phyloP scores from a whole-genome alignment of 2,329 filamentous ascomycete species.

The Sphaerostilbella broomeana region DNA sequence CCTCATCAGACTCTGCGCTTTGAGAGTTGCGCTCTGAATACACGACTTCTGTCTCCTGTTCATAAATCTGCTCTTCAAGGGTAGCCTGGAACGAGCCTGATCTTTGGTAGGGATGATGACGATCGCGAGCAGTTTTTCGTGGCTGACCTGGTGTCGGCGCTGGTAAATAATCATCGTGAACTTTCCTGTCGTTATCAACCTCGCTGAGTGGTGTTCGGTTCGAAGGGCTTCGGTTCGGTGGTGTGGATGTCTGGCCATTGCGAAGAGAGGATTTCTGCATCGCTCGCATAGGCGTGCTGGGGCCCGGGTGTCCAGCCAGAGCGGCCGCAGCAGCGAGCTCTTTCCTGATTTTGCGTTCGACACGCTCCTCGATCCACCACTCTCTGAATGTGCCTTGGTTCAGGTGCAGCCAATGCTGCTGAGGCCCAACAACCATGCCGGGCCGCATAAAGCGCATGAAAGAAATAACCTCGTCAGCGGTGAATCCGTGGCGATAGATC shows the following conservation, averaged over 20 bases:
- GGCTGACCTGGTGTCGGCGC: conserved; percentile 94
- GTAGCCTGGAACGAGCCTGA: conserved; percentile 40
- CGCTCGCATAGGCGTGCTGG: conserved; percentile 55
- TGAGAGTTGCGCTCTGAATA: conserved; percentile 56
- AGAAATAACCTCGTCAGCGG: conserved; percentile 92
- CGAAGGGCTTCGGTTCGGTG: conserved; percentile 70
- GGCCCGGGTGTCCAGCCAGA: conserved; percentile 30
- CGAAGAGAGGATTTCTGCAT: conserved; percentile 54
- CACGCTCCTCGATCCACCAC: conserved; percentile 91
- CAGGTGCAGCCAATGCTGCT: conserved; percentile 97
- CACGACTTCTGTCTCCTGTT: conserved; percentile 54
- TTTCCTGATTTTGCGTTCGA: conserved; percentile 60
- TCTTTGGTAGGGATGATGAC: conserved; percentile 66
- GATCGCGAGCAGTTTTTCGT: conserved; percentile 77
- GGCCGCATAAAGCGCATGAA: conserved; percentile 99
- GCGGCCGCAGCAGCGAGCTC: conserved; percentile 45
- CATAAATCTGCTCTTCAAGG: conserved; percentile 44
- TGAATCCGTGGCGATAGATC: conserved; percentile 96
- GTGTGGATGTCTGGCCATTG: conserved; percentile 70
- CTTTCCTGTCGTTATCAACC: conserved; percentile 72
- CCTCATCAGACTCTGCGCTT: conserved; percentile 70
- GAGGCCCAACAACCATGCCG: conserved; percentile 96
- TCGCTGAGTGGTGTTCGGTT: conserved; percentile 86
- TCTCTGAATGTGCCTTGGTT: conserved; percentile 97
- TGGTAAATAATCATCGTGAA: conserved; percentile 86